These are phyloP conservation scores for Pythium dissotocum DNA, from an alignment of 352 stramenopile species.

Conservation along the genomic window DNA sequence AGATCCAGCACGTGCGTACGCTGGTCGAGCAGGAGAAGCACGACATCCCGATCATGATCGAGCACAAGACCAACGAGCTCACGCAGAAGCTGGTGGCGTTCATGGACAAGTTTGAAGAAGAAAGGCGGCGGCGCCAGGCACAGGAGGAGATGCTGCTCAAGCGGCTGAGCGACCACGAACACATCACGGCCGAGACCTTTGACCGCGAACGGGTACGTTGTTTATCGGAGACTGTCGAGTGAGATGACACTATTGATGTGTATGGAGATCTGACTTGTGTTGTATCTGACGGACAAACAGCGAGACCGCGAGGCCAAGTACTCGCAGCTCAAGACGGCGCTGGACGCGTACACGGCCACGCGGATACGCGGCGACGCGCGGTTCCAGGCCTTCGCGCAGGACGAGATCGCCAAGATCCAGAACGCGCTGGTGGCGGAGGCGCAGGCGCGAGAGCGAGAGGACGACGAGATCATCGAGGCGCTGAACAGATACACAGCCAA, in stretches of 20 bases:
- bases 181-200: slow-evolving; percentile 71
- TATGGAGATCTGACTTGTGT: not conserved
- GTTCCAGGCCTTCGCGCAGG: slow-evolving; percentile 71
- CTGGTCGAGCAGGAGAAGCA: slow-evolving; percentile 87
- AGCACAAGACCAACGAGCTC: slow-evolving; percentile 87
- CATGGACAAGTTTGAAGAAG: slow-evolving; percentile 88
- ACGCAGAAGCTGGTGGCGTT: slow-evolving; percentile 87
- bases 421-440: slow-evolving; percentile 72
- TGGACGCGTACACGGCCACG: slow-evolving; percentile 73
- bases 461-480: slow-evolving; percentile 93
- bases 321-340: slow-evolving; percentile 61
- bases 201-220: slow-evolving; percentile 55
- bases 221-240: not conserved
- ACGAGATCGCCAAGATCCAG: slow-evolving; percentile 78
- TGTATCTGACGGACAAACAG: slow-evolving; percentile 6
- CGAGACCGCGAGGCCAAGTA: slow-evolving; percentile 70
- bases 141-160: slow-evolving; percentile 92
- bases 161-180: slow-evolving; percentile 88
- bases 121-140: slow-evolving; percentile 75
- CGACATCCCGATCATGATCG: slow-evolving; percentile 90
- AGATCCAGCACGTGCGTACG: slow-evolving; percentile 79
- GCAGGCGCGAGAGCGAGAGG: slow-evolving; percentile 85
- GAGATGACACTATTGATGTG: too few relatives aligned
- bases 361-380: slow-evolving; percentile 72
- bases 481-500: slow-evolving; percentile 94